These are phyloP conservation scores for Arctium minus DNA, from an alignment of 129 eudicot species.

Conservation along the genomic window DNA sequence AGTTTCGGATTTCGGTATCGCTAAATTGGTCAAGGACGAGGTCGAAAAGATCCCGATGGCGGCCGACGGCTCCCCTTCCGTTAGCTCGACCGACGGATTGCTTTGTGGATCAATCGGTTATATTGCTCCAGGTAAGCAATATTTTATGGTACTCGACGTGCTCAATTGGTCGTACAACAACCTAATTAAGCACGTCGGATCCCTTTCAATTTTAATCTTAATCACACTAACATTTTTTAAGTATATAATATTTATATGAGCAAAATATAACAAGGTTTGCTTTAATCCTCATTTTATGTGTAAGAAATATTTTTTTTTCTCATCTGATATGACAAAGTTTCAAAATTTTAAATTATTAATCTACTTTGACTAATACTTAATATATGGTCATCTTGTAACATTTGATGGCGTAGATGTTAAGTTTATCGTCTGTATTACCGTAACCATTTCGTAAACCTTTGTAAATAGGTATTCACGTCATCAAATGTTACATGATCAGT, in stretches of 20 bases:
- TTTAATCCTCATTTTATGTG: no score
- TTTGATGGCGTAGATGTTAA: background rate
- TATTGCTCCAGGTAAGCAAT: constrained; percentile 75
- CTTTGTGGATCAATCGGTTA: constrained; percentile 85
- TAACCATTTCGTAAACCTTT: background rate
- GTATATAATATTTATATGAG: no score
- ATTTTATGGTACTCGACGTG: background rate
- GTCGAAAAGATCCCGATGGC: constrained; percentile 26
- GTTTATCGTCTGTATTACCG: background rate
- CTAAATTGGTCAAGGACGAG: constrained; percentile 53
- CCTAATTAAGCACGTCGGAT: background rate
- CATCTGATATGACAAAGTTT: no score
- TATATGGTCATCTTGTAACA: background rate
- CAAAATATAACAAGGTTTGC: no score
- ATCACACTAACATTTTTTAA: no score
- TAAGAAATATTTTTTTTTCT: no score
- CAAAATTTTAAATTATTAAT: no score
- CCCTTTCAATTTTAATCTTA: background rate
- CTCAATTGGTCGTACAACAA: no score
- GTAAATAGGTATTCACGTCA: background rate
- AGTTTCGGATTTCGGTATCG: constrained; percentile 83
- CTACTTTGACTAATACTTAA: no score
- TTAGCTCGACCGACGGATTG: constrained; percentile 58
- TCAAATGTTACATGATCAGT: background rate
- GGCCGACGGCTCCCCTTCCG: constrained; percentile 34